phyloP scores from a whole-genome alignment of 768 basidiomycete genomes.

The Trametes cinnabarina region DNA sequence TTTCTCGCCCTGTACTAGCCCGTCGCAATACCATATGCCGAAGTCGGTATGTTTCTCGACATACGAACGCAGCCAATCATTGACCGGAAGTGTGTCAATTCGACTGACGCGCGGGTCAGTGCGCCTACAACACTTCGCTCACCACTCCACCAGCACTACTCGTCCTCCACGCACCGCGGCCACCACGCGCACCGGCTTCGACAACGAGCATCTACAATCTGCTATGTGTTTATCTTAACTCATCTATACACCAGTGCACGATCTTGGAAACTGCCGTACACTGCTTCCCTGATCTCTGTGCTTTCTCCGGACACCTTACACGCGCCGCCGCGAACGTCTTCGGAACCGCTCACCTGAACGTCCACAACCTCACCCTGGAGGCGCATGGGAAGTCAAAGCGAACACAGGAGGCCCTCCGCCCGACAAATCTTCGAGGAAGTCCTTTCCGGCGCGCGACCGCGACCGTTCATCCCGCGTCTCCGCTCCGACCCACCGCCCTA shows the following conservation, averaged over 20 bases:
- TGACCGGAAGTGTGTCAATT: conserved; percentile 8
- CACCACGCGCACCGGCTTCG: not conserved
- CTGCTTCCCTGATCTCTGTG: not conserved
- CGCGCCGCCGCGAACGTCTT: not conserved
- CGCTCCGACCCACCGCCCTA: conserved; percentile 50
- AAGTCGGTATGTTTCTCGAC: not conserved
- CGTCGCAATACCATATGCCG: not conserved
- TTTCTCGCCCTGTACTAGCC: not conserved
- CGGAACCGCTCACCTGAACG: not conserved
- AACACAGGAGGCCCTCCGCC: conserved; percentile 33
- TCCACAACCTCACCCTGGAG: not conserved
- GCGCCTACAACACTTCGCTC: not conserved
- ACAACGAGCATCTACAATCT: not conserved
- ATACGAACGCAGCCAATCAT: conserved; percentile 7
- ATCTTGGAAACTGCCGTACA: conserved; percentile 1
- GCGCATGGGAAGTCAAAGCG: conserved; percentile 14
- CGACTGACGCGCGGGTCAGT: conserved; percentile 1
- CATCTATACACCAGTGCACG: not conserved
- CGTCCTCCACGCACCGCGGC: not conserved
- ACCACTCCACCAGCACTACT: conserved; percentile 6
- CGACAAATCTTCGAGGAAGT: conserved; percentile 54
- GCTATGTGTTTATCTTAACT: conserved; percentile 5
- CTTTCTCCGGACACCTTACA: conserved; percentile 2
- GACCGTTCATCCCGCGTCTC: conserved; percentile 56
- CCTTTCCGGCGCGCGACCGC: conserved; percentile 51